Evolutionary conservation across 306 rosid species (phyloP).

Genomic region (Comarum palustre): DNA sequence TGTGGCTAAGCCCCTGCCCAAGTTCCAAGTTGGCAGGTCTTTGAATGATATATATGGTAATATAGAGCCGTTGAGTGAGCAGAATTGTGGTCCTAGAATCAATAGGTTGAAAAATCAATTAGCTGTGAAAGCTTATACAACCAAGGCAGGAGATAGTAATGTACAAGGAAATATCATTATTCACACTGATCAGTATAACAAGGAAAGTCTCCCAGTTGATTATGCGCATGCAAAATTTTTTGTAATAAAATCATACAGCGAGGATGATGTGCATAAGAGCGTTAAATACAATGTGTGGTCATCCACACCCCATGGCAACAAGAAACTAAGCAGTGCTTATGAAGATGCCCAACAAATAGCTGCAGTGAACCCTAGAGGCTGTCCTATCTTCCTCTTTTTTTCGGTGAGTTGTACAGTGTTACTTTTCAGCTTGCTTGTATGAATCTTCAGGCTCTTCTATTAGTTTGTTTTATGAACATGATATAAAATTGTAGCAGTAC

Average conservation of each 20-base stretch:
- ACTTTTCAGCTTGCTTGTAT: background rate
- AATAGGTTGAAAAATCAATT: constrained; percentile 56
- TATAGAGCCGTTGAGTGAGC: constrained; percentile 68
- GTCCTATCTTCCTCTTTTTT: constrained; percentile 75
- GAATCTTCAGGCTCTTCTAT: background rate
- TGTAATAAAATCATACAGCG: constrained; percentile 92
- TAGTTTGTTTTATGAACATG: background rate
- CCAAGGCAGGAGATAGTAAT: constrained; percentile 67
- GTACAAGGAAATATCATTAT: constrained; percentile 70
- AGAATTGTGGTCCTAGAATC: constrained; percentile 86
- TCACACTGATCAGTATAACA: constrained; percentile 69
- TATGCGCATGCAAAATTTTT: constrained; percentile 72
- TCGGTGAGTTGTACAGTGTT: constrained; percentile 54
- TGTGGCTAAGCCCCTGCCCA: constrained; percentile 51
- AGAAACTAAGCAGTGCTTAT: constrained; percentile 65
- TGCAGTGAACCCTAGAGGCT: constrained; percentile 55
- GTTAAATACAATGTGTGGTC: constrained; percentile 96
- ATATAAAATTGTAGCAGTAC: background rate
- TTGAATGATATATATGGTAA: constrained; percentile 43
- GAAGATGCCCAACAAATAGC: constrained; percentile 70
- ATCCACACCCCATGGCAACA: constrained; percentile 92
- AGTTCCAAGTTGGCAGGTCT: constrained; percentile 42
- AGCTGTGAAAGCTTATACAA: constrained; percentile 64
- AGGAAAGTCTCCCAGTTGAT: constrained; percentile 62
- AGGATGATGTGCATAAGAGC: constrained; percentile 98